phyloP scores from a whole-genome alignment of 2,329 filamentous ascomycete genomes.

The Cercospora nicotianae region DNA sequence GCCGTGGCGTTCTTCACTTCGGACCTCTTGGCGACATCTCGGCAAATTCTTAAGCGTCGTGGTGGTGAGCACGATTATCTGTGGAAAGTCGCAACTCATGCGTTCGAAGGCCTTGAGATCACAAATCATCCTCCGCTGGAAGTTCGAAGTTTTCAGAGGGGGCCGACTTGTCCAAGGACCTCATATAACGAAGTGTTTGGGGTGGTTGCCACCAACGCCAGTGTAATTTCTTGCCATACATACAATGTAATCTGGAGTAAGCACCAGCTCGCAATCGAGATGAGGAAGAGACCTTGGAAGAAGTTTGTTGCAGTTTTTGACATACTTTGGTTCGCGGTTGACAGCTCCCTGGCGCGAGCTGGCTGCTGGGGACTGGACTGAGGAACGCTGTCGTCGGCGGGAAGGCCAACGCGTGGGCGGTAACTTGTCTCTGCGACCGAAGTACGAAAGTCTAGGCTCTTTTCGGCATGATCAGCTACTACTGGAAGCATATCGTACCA shows the following conservation, averaged over 20 bases:
- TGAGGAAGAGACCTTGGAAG: not conserved
- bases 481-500: no score
- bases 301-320: not conserved
- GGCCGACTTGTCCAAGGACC: not conserved
- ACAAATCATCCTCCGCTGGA: not conserved
- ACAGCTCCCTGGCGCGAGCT: no score
- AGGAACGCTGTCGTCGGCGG: no score
- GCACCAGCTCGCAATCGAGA: not conserved
- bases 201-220: no score
- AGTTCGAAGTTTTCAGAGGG: not conserved
- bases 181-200: not conserved
- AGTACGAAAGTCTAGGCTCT: no score
- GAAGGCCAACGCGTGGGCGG: no score
- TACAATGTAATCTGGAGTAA: no score
- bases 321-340: no score
- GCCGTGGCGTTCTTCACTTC: constrained; percentile 9
- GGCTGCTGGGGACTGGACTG: no score
- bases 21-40: constrained; percentile 3
- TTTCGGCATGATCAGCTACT: no score
- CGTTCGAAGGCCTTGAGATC: not conserved
- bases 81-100: not conserved
- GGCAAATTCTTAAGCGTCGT: not conserved
- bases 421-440: no score
- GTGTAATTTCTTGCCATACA: no score
- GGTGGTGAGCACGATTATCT: not conserved